These are phyloP conservation scores for Akanthomyces uredinophilus DNA, from an alignment of 2,329 filamentous ascomycete species.

Conservation along the genomic window DNA sequence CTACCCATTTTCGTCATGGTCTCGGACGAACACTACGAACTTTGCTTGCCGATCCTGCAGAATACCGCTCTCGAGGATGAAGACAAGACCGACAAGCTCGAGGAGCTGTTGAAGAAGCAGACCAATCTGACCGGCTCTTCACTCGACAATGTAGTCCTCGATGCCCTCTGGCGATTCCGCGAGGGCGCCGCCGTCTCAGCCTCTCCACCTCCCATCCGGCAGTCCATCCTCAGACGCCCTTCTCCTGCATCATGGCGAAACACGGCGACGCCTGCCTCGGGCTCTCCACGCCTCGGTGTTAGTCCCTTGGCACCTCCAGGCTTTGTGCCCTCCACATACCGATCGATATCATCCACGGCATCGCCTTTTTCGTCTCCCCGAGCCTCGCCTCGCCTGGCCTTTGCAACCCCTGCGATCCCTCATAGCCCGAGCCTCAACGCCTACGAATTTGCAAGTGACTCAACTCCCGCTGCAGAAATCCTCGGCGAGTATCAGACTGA, in stretches of 20 bases:
- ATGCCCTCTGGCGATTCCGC: constrained; percentile 83
- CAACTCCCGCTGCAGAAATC: constrained; percentile 73
- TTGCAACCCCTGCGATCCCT: constrained; percentile 84
- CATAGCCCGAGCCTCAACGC: constrained; percentile 92
- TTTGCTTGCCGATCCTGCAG: constrained; percentile 83
- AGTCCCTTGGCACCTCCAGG: constrained; percentile 82
- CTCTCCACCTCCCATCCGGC: constrained; percentile 79
- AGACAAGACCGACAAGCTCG: constrained; percentile 87
- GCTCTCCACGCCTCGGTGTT: constrained; percentile 75
- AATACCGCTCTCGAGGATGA: constrained; percentile 82
- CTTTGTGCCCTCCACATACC: constrained; percentile 69
- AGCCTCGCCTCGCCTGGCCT: constrained; percentile 83
- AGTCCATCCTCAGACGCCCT: constrained; percentile 81
- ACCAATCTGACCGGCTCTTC: constrained; percentile 69
- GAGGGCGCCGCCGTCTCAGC: constrained; percentile 58
- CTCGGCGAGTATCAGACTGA: constrained; percentile 90
- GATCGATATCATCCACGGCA: constrained; percentile 71
- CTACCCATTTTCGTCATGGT: constrained; percentile 60
- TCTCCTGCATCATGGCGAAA: constrained; percentile 93
- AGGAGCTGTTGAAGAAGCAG: constrained; percentile 76
- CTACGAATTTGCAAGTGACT: constrained; percentile 86
- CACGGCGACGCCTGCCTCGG: constrained; percentile 72
- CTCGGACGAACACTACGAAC: constrained; percentile 86
- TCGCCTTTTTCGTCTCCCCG: constrained; percentile 93
- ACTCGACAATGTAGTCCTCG: constrained; percentile 85